These are phyloP conservation scores for Eucalyptus curtisii DNA, from an alignment of 345 rosid genomes.

Conservation along the genomic window DNA sequence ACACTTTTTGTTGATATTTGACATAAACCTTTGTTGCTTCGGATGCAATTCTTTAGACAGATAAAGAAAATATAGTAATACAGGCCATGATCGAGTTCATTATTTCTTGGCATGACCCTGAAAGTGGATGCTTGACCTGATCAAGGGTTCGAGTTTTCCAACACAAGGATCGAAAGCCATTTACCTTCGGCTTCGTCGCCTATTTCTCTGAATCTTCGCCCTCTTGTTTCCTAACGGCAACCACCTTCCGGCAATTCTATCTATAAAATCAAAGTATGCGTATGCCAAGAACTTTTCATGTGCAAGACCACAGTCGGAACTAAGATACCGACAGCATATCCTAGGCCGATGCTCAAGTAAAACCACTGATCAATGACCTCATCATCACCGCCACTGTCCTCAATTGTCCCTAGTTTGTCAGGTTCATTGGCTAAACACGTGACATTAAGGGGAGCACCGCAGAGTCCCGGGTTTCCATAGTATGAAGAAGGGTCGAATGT, in stretches of 20 bases:
- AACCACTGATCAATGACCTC: slow-evolving; percentile 23
- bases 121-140: not conserved
- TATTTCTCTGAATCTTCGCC: not conserved
- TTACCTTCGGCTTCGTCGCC: not conserved
- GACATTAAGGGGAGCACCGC: slow-evolving; percentile 21
- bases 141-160: not conserved
- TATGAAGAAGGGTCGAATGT: slow-evolving; percentile 18
- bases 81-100: not conserved
- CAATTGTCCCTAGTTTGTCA: not conserved
- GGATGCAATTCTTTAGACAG: not conserved
- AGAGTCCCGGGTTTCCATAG: slow-evolving; percentile 17
- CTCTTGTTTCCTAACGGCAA: not conserved
- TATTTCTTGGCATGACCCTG: not conserved
- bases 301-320: slow-evolving; percentile 3
- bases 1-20: not conserved
- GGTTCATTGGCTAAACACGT: slow-evolving; percentile 1
- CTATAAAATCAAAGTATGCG: slow-evolving; percentile 14
- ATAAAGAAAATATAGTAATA: not conserved
- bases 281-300: slow-evolving; percentile 5
- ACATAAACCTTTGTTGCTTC: too few relatives aligned
- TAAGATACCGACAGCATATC: slow-evolving; percentile 30
- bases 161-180: not conserved
- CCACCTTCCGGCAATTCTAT: not conserved
- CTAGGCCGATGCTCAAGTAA: slow-evolving; percentile 25
- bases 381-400: not conserved